Base-by-base conservation (phyloP, 1,284 basidiomycete species). In the Earliella scabrosa region DNA sequence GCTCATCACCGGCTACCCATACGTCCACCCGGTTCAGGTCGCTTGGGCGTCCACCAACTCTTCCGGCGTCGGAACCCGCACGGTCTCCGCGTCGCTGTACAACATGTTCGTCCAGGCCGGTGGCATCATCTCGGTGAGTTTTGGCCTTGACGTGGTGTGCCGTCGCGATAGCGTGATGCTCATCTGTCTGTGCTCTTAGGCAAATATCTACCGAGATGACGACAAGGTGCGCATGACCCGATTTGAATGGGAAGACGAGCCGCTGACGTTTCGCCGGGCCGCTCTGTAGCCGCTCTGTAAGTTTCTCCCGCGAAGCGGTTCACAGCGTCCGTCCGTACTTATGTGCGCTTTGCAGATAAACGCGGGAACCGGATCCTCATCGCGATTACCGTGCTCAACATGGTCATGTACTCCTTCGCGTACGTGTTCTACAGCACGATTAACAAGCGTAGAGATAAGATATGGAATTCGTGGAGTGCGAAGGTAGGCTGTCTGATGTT, bases 41-140 rank as follows among this genome's bases (percentile, higher is more conserved):
- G 84, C 81, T 0, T 87, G 85, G 85, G 76, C 79, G 1, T 86
- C 83, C 5, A 75, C 83, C 45, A 86, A 86, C 66, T 86, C 85
- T 4, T 76, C 77, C 61, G 80, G 80, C 52, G 85, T 87, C 1
- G 72, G 80, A 35, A 83, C 78, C 64, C 78, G 83, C 41, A 85
- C 84, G 4, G 72, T 86, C 4, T 84, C 82, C 20, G 83, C 83
- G 9, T 75, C 72, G 1, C 68, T 85, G 38, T 86, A 86, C 66
- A 87, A 86, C 55, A 86, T 88, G 79, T 85, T 81, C 63, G 82
- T 86, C 9, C 83, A 86, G 65, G 78, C 78, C 0, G 79, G 81
- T 4, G 76, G 73, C 11, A 79, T 85, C 38, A 68, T 81, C 36
- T 76, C 78, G 57, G 81, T 83, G 57, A 58, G 78, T 13, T 7